Percentiles rank a stretch among this genome's conserved stretches.
Conservation (phyloP, 2,329 filamentous ascomycete genomes). For the Xylaria multiplex region DNA sequence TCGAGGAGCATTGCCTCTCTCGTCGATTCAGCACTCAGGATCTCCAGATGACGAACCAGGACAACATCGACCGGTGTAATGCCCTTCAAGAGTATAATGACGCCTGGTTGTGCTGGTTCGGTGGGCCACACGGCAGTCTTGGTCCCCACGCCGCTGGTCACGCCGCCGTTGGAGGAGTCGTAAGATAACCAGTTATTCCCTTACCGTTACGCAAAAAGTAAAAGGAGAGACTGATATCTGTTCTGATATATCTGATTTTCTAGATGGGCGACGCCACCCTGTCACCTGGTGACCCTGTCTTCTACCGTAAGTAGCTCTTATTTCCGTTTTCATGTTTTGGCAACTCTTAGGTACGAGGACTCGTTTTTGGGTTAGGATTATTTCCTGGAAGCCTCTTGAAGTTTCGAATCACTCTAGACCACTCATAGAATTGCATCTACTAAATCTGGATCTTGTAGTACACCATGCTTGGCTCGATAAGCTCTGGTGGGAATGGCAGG, state of each 20-base stretch:
- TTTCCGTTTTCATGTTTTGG: not conserved
- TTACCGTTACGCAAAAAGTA: not conserved
- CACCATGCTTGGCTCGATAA: conserved; percentile 48
- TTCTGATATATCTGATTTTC: not conserved
- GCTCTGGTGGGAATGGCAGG: conserved; percentile 49
- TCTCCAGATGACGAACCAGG: conserved; percentile 22
- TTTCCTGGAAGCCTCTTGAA: not conserved
- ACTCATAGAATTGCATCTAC: not conserved
- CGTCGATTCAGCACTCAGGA: conserved; percentile 13
- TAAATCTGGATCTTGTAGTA: conserved; percentile 20
- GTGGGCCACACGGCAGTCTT: conserved; percentile 17
- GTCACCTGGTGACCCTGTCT: conserved; percentile 50
- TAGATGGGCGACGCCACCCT: conserved; percentile 36
- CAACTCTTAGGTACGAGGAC: not conserved
- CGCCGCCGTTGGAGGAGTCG: conserved; percentile 25
- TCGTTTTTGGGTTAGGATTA: not conserved
- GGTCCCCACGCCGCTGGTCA: conserved; percentile 26
- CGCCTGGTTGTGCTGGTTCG: conserved; percentile 27
- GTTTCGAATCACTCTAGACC: too few species aligned
- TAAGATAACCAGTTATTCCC: conserved; percentile 4
- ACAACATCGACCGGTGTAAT: conserved; percentile 26
- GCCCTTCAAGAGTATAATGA: conserved; percentile 19
- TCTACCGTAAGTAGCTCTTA: conserved; percentile 35
- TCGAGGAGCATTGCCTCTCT: conserved; percentile 24
- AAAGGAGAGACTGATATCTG: too few species aligned